These are phyloP conservation scores for Malassezia pachydermatis DNA, from an alignment of 1,284 basidiomycete species.

Conservation along the genomic window DNA sequence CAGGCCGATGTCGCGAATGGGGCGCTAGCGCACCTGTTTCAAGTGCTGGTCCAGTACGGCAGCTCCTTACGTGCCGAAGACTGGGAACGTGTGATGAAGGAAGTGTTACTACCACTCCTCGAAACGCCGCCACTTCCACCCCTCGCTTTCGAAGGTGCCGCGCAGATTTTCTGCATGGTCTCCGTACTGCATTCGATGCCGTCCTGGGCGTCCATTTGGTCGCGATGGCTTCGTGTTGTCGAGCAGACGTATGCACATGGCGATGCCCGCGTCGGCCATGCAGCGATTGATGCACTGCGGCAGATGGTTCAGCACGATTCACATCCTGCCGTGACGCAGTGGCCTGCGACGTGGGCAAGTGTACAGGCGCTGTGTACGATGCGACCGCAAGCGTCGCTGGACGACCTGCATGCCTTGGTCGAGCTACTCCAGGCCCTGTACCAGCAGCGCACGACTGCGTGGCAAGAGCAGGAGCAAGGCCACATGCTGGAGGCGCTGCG, in stretches of 20 bases:
- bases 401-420: background rate
- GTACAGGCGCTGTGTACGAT: background rate
- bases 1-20: conserved; percentile 80
- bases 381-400: background rate
- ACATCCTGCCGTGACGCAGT: background rate
- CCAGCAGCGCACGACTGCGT: background rate
- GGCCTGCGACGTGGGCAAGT: background rate
- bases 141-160: conserved; percentile 72
- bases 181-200: conserved; percentile 55
- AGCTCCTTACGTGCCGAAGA: conserved; percentile 64
- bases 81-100: conserved; percentile 61
- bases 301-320: background rate
- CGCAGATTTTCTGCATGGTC: conserved; percentile 70
- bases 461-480: background rate
- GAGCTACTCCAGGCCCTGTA: background rate
- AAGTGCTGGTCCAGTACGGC: conserved; percentile 85
- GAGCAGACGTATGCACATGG: background rate
- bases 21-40: conserved; percentile 87
- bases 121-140: conserved; percentile 54
- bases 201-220: conserved; percentile 6
- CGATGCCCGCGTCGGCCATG: background rate
- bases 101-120: conserved; percentile 76
- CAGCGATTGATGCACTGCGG: conserved; percentile 9
- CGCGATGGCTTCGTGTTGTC: conserved; percentile 7
- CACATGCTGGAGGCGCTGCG: background rate